Conservation (phyloP, 2,329 filamentous ascomycete genomes). For the Dothidotthia symphoricarpi region DNA sequence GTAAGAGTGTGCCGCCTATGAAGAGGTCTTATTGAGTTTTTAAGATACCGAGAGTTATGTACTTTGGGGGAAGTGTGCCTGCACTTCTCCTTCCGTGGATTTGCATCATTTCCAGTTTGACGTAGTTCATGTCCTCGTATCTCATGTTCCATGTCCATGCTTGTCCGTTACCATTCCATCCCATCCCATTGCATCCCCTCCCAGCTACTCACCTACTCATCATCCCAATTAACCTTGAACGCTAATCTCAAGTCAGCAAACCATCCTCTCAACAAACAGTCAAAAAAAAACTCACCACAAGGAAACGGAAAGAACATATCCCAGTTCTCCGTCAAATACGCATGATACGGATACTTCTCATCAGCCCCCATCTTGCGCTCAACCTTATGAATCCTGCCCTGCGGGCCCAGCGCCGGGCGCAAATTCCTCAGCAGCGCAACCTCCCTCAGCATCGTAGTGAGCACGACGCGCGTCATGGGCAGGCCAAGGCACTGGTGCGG, state of each 20-base stretch:
- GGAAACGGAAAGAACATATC: constrained; percentile 50
- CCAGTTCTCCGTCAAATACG: constrained; percentile 51
- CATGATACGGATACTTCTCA: constrained; percentile 41
- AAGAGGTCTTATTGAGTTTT: constrained; percentile 42
- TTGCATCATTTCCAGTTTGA: too few relatives aligned
- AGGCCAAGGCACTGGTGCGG: constrained; percentile 47
- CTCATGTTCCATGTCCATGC: too few relatives aligned
- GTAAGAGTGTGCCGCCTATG: constrained; percentile 38
- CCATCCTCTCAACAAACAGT: background rate
- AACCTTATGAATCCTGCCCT: constrained; percentile 47
- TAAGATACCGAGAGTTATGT: too few relatives aligned
- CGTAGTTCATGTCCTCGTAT: too few relatives aligned
- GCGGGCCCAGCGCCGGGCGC: constrained; percentile 40
- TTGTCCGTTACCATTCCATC: too few relatives aligned
- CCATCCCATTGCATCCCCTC: too few relatives aligned
- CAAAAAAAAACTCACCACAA: constrained; percentile 42
- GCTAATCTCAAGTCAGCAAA: constrained; percentile 18
- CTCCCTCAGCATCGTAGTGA: constrained; percentile 49
- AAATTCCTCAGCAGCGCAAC: constrained; percentile 44
- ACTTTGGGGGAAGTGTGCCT: too few relatives aligned
- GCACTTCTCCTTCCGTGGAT: too few relatives aligned
- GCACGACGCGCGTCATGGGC: constrained; percentile 44
- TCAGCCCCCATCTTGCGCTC: constrained; percentile 28
- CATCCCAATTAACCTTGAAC: constrained; percentile 34
- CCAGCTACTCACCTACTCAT: constrained; percentile 6